Base-by-base conservation (phyloP, 768 basidiomycete genomes). In the Kwoniella sp. region DNA sequence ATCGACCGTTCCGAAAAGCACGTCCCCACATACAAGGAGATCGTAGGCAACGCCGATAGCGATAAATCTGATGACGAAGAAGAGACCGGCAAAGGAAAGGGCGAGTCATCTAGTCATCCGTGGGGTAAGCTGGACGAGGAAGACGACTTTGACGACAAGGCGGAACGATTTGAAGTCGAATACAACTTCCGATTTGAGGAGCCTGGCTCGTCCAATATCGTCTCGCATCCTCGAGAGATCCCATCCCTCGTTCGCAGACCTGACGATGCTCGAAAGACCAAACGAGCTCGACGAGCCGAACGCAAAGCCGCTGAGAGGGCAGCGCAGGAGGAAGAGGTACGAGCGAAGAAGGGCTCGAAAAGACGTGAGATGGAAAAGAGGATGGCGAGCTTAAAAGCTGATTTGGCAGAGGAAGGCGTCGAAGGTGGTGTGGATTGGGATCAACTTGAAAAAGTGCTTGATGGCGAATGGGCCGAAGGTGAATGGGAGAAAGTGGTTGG, bases 141-240 rank as follows among this genome's bases (percentile, higher is more conserved):
- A 6, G 78, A 79, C 22, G 82, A 81, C 25, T 96, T 96, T 70
- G 92, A 96, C 58, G 91, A 95, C 48, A 87, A 90, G 66, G 90
- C 88, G 5, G 94, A 96, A 27, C 86, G 86, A 48, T 99, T 97
- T 68, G 96, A 99, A 81, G 87, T 86, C n/a, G 90, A 90, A 17
- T 99, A 97, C 82, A 98, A 98, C 80, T 96, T 96, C 82, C 87
- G 96, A 57, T 99, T 92, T 78, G 95, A 99, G 79, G 95, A 99
- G 80, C 90, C 91, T 86, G 86, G 86, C 29, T 88, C 88, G 1
- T 83, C 84, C 4, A 82, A 84, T 25, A 89, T 93, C 58, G 71
- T 84, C 57, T 83, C 90, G 0, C 90, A 90, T 80, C 92, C 95
- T 2, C 90, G 96, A 65, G 83, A 85, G 21, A 76, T 82, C 30